Evolutionary conservation across 352 stramenopile genomes (phyloP).

Genomic region (Pilasporangium apinafurcum): DNA sequence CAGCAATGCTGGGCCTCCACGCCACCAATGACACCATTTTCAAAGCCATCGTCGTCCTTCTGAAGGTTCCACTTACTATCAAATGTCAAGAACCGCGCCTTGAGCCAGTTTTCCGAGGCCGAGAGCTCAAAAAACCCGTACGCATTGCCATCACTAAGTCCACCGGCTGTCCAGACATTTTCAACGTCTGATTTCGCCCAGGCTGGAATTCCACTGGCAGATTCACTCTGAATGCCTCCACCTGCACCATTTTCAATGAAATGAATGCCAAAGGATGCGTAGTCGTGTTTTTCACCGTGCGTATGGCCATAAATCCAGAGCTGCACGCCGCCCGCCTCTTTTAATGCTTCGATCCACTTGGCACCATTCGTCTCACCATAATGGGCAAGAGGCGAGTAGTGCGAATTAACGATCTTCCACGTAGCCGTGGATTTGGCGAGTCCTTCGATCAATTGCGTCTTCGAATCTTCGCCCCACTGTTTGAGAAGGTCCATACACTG

Average conservation of each 20-base stretch:
- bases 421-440: slow-evolving; percentile 27
- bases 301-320: slow-evolving; percentile 73
- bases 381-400: slow-evolving; percentile 30
- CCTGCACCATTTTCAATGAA: slow-evolving; percentile 39
- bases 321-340: slow-evolving; percentile 34
- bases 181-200: slow-evolving; percentile 6
- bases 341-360: slow-evolving; percentile 55
- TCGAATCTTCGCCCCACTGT: slow-evolving; percentile 24
- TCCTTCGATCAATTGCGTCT: slow-evolving; percentile 12
- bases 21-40: slow-evolving; percentile 7
- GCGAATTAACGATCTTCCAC: slow-evolving; percentile 42
- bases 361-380: slow-evolving; percentile 11
- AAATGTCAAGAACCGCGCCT: slow-evolving; percentile 33
- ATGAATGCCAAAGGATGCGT: slow-evolving; percentile 25
- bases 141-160: slow-evolving; percentile 17
- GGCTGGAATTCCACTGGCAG: slow-evolving; percentile 12
- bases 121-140: slow-evolving; percentile 32
- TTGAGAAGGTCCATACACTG: slow-evolving; percentile 26
- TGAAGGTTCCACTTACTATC: slow-evolving; percentile 25
- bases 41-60: slow-evolving; percentile 12
- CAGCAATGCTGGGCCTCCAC: slow-evolving; percentile 29
- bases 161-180: slow-evolving; percentile 19
- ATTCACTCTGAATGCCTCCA: slow-evolving; percentile 30
- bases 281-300: slow-evolving; percentile 75
- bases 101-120: slow-evolving; percentile 23